Percentiles rank a stretch among this genome's conserved stretches.
These are phyloP conservation scores for Russula olivacea DNA, from an alignment of 768 basidiomycete species.

Conservation along the genomic window DNA sequence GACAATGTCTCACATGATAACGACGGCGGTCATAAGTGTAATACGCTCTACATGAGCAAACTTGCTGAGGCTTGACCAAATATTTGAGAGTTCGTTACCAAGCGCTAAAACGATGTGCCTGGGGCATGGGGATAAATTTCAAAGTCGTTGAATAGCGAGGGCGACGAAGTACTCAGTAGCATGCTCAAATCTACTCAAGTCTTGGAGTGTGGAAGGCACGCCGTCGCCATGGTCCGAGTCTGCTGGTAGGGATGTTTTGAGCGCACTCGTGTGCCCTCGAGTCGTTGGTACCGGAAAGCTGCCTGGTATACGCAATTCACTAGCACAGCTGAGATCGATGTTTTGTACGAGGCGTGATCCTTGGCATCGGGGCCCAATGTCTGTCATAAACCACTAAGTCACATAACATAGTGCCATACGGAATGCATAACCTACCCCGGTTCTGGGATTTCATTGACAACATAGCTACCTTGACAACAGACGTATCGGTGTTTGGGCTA, in stretches of 20 bases:
- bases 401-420: neutral
- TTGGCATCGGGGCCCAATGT: too few species aligned
- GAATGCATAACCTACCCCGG: neutral
- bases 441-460: neutral
- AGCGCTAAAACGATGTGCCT: too few species aligned
- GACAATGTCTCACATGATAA: neutral
- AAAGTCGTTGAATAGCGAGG: neutral
- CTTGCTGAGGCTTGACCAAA: neutral
- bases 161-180: neutral
- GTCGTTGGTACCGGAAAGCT: neutral
- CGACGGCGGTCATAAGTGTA: neutral
- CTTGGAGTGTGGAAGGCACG: neutral
- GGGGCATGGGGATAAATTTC: neutral
- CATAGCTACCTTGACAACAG: neutral
- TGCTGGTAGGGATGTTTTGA: neutral
- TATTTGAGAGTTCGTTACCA: neutral
- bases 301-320: neutral
- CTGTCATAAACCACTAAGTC: neutral
- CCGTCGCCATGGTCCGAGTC: neutral
- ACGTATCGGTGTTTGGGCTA: neutral
- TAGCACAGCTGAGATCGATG: neutral
- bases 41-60: neutral
- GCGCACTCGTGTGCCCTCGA: neutral
- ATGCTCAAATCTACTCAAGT: neutral
- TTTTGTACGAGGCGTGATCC: neutral